Percentiles rank a stretch among this genome's conserved stretches.
Evolutionary conservation across 257 asterid species (phyloP).

Genomic region (Cynanchum wilfordii): DNA sequence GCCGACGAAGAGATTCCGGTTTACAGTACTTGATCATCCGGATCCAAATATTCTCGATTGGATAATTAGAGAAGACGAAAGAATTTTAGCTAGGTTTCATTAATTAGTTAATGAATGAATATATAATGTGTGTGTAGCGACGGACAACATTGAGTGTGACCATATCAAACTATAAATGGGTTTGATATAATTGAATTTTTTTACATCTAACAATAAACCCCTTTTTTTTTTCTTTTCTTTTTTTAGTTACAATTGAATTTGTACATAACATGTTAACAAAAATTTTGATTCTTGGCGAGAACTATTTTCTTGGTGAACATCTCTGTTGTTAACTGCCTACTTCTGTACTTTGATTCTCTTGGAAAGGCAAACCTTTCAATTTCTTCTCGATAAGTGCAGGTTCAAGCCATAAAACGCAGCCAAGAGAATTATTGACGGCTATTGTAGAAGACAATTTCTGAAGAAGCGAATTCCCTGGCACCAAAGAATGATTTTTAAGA

Average conservation of each 20-base stretch:
- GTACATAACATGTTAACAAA: no score
- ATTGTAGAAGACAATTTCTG: slow-evolving; percentile 70
- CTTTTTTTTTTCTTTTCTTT: neutral
- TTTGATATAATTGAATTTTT: neutral
- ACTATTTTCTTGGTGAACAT: neutral
- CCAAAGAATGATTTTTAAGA: slow-evolving; percentile 15
- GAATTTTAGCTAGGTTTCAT: neutral
- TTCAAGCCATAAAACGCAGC: no score
- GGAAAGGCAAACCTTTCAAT: no score
- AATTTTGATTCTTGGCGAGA: neutral
- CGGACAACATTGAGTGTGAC: no score
- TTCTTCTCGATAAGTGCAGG: no score
- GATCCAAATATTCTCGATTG: neutral
- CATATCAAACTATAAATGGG: no score
- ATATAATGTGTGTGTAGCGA: no score
- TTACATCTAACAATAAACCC: neutral
- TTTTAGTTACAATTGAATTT: neutral
- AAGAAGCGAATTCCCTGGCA: slow-evolving; percentile 90
- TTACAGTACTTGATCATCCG: no score
- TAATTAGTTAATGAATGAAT: no score
- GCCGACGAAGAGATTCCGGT: neutral
- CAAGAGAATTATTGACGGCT: no score
- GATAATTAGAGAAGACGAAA: neutral
- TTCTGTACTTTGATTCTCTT: no score
- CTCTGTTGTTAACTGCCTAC: no score